These are phyloP conservation scores for Blastocystis sp. DNA, from an alignment of 352 stramenopile genomes.

Conservation along the genomic window DNA sequence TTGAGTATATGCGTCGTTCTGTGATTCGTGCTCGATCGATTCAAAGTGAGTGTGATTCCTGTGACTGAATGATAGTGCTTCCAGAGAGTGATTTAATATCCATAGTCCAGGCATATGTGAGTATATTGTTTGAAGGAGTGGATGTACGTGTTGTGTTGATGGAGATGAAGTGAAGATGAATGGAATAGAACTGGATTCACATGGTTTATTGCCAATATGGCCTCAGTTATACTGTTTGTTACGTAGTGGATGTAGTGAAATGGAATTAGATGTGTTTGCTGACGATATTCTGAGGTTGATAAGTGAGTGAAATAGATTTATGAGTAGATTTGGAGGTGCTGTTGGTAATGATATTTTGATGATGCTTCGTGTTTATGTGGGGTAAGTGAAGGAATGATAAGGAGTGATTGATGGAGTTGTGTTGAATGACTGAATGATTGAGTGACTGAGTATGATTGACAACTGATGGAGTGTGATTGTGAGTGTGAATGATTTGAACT, in stretches of 20 bases:
- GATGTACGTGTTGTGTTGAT: not conserved
- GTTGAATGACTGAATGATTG: no score
- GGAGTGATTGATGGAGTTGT: no score
- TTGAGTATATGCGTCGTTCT: conserved; percentile 25
- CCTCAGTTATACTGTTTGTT: not conserved
- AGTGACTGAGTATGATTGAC: no score
- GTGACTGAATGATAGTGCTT: not conserved
- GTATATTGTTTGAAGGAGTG: not conserved
- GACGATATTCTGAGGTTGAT: conserved; percentile 23
- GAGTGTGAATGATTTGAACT: no score
- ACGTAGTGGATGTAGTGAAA: not conserved
- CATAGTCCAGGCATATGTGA: not conserved
- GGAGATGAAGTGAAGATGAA: not conserved
- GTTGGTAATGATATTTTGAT: not conserved
- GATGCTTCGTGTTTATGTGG: not conserved
- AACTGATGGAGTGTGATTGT: no score
- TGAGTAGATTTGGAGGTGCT: not conserved
- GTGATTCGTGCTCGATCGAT: conserved; percentile 27
- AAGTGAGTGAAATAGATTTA: no score
- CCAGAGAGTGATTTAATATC: not conserved
- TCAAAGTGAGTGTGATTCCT: not conserved
- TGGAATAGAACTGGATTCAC: not conserved
- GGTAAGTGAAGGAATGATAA: not conserved
- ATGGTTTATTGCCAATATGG: not conserved
- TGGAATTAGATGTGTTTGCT: not conserved